A percentile compares a stretch with the other conserved stretches of the same genome.
Conservation (phyloP, 2,329 filamentous ascomycete genomes). For the Byssochlamys sp. region DNA sequence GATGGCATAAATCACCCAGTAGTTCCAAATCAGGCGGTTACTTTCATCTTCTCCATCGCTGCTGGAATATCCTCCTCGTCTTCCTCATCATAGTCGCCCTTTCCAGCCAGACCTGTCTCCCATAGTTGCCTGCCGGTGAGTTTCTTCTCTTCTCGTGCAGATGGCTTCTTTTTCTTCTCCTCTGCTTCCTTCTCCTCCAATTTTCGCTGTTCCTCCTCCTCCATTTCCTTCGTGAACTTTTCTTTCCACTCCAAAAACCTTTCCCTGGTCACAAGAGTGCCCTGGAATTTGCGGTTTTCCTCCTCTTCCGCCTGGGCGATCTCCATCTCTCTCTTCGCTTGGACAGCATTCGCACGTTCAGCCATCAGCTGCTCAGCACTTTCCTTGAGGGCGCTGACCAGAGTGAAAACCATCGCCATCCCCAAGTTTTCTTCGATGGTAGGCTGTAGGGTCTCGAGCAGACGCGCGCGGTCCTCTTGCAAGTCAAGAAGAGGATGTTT, state of each 20-base stretch:
- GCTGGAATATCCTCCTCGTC: constrained; percentile 55
- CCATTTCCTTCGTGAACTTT: constrained; percentile 68
- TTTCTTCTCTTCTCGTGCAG: constrained; percentile 55
- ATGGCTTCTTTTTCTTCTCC: constrained; percentile 70
- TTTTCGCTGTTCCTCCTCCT: constrained; percentile 56
- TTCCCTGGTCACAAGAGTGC: constrained; percentile 76
- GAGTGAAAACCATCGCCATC: constrained; percentile 94
- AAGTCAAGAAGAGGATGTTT: constrained; percentile 68
- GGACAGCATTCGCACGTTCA: constrained; percentile 58
- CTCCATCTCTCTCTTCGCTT: constrained; percentile 44
- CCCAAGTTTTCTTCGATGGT: constrained; percentile 86
- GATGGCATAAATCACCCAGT: not conserved
- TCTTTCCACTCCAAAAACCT: constrained; percentile 76
- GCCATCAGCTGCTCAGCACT: constrained; percentile 74
- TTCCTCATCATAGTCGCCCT: constrained; percentile 55
- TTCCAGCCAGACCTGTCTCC: constrained; percentile 62
- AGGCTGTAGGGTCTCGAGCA: constrained; percentile 62
- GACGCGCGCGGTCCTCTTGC: constrained; percentile 63
- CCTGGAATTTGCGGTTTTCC: constrained; percentile 95
- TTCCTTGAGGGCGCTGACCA: constrained; percentile 81
- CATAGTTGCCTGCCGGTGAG: constrained; percentile 68
- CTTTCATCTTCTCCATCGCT: constrained; percentile 61
- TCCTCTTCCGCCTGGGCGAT: constrained; percentile 62
- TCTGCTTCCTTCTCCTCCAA: constrained; percentile 65
- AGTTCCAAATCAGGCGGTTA: constrained; percentile 43